Evolutionary conservation across 1,139 yeast genomes (phyloP), one percentile per base, ranked within the genome.

Genomic region (Debaryomyces psychrophilus): DNA sequence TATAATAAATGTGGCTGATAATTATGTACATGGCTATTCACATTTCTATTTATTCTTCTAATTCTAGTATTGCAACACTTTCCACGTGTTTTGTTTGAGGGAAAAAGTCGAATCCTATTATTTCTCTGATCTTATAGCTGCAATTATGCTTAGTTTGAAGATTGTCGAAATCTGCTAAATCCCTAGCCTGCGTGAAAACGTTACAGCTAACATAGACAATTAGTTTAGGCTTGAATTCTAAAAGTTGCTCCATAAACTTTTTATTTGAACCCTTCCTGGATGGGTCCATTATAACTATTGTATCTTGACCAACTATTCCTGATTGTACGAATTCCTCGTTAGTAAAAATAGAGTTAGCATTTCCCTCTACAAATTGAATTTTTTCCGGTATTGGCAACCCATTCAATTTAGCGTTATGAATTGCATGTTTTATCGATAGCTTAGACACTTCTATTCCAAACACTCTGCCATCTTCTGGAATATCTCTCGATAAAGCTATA

Each of bases 1-100:
- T 20, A 29, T 14, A 14, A 29, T 29, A 11, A 14, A 29, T 18
- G 17, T 14, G 33, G 11, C 14, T 33, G 11, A 18, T 33, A 18
- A 33, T 4, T 20, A 33, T 5, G 33, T 26, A 29, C n/a, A 29
- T 18, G 25, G 14, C 25, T 18, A 33, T 29, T 20, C 5, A n/a
- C 11, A 26, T 2, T n/a, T n/a, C n/a, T 4, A 18, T 22, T 27
- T 47, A 42, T 12, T 28, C 34, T 31, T 28, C n/a, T 14, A 44
- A 51, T 46, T 71, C 71, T 34, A 75, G 50, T 2, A 75, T 55
- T 0, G 78, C 79, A 2, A 75, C 64, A 1, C 76, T 62, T 53
- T 75, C 80, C 8, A 75, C 76, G 52, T 75, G 80, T 48, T 72
- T 73, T 0, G 80, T 74, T 50, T 75, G 80, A 1, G 80, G 79